phyloP scores from a whole-genome alignment of 768 basidiomycete species.

The Boletus reticuloceps region DNA sequence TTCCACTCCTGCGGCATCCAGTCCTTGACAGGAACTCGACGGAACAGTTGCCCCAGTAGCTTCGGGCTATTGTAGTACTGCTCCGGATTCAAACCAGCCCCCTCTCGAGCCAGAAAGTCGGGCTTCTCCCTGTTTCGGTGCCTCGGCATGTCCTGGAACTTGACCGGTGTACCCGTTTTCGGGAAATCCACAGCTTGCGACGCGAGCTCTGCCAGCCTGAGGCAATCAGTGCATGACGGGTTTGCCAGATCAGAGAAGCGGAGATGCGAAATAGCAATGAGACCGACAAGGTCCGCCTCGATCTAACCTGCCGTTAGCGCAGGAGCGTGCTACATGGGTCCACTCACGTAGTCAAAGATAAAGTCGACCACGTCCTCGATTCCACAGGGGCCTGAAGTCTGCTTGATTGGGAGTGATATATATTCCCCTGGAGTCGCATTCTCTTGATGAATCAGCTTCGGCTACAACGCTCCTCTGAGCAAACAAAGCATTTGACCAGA shows the following conservation, averaged over 20 bases:
- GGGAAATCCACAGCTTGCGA: conserved; percentile 49
- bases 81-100: conserved; percentile 21
- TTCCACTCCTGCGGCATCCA: conserved; percentile 29
- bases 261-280: conserved; percentile 43
- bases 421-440: conserved; percentile 39
- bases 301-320: conserved; percentile 21
- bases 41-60: conserved; percentile 44
- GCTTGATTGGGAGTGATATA: conserved; percentile 33
- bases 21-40: conserved; percentile 39
- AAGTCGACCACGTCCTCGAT: conserved; percentile 47
- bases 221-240: conserved; percentile 35
- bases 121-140: conserved; percentile 29
- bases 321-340: not conserved
- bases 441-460: conserved; percentile 27
- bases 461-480: conserved; percentile 17
- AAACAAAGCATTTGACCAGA: conserved; percentile 5
- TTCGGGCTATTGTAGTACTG: conserved; percentile 41
- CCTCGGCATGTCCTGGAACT: conserved; percentile 33
- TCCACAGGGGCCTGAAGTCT: conserved; percentile 31
- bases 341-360: conserved; percentile 45
- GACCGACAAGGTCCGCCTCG: conserved; percentile 39
- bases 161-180: conserved; percentile 44
- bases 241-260: conserved; percentile 41
- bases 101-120: conserved; percentile 46
- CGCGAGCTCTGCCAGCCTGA: conserved; percentile 42